Base-by-base conservation (phyloP, 2,329 filamentous ascomycete genomes). In the Eutypella sp. region DNA sequence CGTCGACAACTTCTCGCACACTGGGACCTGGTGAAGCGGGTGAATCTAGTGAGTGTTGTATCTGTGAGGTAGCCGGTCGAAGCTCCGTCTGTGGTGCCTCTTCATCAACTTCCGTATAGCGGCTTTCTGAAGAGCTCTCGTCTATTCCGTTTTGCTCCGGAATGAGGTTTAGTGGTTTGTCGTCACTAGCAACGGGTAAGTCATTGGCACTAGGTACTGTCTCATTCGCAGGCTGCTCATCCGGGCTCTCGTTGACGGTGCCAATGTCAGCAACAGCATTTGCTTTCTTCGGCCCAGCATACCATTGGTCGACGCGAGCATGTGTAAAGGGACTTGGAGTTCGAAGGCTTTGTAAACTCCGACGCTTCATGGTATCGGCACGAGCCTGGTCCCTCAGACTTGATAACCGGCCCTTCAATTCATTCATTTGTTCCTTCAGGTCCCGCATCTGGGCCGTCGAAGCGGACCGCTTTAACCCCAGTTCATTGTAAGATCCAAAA, bases 371-470 rank as follows among this genome's bases (percentile, higher is more conserved):
- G 55, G 79, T 89, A 56, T 95, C 90, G 47, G 86, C 87, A 18
- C 86, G 80, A 0, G 88, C 86, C 56, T 89, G 84, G 51, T 90
- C 82, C 56, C 87, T 85, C 36, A 96, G 67, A 15, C 75, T 85
- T 2, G 89, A 91, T 29, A 96, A 90, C 58, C 89, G 89, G 48
- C 87, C 88, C 60, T 90, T 91, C 40, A 96, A 73, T 44, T 87
- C 89, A 46, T 86, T 83, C 79, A 96, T 88, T 62, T 95, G 89
- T 53, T 89, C 85, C 49, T 89, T 88, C 37, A 96, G 72, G 42
- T 79, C 78, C 8, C 84, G 81, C 59, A 88, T 81, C 58, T 87
- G 84, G 13, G 84, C 76, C n/a, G 82, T 82, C 1, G 89, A 92
- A 13, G 82, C 75, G 3, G 87, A 84, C 16, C 87, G 77, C 22